Evolutionary conservation across 352 stramenopile species (phyloP), one percentile per base, ranked within the genome.

Genomic region (Phytophthora nicotianae): DNA sequence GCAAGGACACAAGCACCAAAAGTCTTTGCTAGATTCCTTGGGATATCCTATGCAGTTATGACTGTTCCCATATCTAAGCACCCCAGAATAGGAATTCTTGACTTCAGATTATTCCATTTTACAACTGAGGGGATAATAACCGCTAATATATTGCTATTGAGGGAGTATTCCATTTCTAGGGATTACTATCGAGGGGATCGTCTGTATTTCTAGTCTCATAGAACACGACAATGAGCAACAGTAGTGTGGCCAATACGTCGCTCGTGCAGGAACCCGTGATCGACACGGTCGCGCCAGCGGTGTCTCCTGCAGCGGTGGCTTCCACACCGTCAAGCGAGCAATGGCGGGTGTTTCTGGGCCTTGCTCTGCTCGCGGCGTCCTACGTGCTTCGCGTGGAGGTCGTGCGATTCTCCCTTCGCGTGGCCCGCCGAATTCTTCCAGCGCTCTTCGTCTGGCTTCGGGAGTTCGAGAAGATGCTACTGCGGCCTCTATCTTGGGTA

Each of bases 381-480:
- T 93, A 88, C 50, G 29, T 95, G 17, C 81, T 95, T 40, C 86
- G 86, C 51, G 70, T 91, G 27, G 84, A 92, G 68, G 58, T 90
- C 24, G 81, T 95, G 38, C 84, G 81, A 21, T 90, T 93, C 62
- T 84, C 77, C 38, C 70, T 95, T 46, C 78, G 77, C 13, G 67
- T 95, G 7, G 70, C 67, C 58, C 75, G 82, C n/a, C 84, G 86
- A 16, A 75, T 81, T 19, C 27, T 89, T 17, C 82, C 84, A 2
- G 70, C 70, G 37, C 66, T 84, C 24, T 75, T 86, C 47, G 74
- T 82, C n/a, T 93, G 80, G 79, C 75, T 95, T 46, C 82, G 86
- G 33, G 81, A 95, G 72, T 93, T 95, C 57, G 86, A 95, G 59
- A 93, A 93, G 54, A 88, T 77, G 59, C 67, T 95, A 20, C 46